A percentile compares a stretch with the other conserved stretches of the same genome.
Evolutionary conservation across 1,284 basidiomycete genomes (phyloP).

Genomic region (Marasmius oreades): DNA sequence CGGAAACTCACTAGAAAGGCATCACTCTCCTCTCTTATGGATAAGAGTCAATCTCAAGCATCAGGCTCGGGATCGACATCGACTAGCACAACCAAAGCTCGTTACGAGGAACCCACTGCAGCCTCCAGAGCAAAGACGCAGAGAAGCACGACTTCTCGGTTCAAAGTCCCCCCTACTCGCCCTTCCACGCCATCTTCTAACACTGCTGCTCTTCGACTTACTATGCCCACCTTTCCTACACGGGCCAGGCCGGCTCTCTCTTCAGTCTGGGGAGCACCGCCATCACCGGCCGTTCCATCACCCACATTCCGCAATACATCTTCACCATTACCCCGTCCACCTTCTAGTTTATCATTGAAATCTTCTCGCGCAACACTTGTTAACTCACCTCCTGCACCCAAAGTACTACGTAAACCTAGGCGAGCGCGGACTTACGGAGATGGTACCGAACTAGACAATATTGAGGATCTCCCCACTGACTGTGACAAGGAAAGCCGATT

Average conservation of each 20-base stretch:
- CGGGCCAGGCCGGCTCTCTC: constrained; percentile 72
- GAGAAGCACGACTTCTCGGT: constrained; percentile 58
- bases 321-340: constrained; percentile 54
- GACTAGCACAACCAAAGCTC: constrained; percentile 33
- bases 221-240: constrained; percentile 71
- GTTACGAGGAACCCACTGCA: constrained; percentile 73
- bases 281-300: constrained; percentile 29
- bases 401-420: constrained; percentile 72
- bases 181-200: constrained; percentile 76
- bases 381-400: constrained; percentile 48
- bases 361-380: constrained; percentile 26
- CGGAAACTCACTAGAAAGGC: constrained; percentile 69
- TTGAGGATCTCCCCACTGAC: constrained; percentile 89
- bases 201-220: constrained; percentile 69
- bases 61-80: constrained; percentile 47
- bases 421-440: constrained; percentile 78
- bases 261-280: constrained; percentile 58
- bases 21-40: constrained; percentile 70
- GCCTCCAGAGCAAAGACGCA: constrained; percentile 74
- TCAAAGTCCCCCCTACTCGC: constrained; percentile 68
- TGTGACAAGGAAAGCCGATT: constrained; percentile 74
- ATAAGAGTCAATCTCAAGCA: constrained; percentile 51
- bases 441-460: constrained; percentile 87
- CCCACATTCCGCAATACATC: constrained; percentile 45
- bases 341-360: constrained; percentile 39